phyloP scores from a whole-genome alignment of 139 green algal species.

The Ettlia oleoabundans region DNA sequence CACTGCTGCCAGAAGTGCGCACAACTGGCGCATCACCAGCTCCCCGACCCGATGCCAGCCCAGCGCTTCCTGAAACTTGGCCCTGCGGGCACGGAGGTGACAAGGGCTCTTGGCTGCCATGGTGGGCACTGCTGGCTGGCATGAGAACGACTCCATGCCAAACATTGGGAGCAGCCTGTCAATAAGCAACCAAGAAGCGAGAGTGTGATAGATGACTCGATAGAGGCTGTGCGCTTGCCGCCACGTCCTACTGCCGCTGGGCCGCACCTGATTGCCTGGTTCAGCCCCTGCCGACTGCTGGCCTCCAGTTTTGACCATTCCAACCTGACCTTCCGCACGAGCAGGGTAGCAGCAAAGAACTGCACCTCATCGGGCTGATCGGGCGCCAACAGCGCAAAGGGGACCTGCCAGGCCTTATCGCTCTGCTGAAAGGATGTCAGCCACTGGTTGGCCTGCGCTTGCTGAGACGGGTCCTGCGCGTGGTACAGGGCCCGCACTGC shows the following conservation, averaged over 20 bases:
- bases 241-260: background rate
- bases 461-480: slow-evolving; percentile 1
- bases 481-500: slow-evolving; percentile 57
- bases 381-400: slow-evolving; percentile 47
- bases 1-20: slow-evolving; percentile 27
- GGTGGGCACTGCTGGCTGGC: too few relatives aligned
- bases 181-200: background rate
- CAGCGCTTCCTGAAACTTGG: slow-evolving; percentile 36
- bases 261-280: slow-evolving; percentile 24
- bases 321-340: slow-evolving; percentile 60
- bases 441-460: slow-evolving; percentile 61
- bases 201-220: background rate
- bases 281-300: slow-evolving; percentile 36
- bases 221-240: background rate
- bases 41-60: background rate
- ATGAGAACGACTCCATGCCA: background rate
- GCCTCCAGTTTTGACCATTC: slow-evolving; percentile 58
- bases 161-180: background rate
- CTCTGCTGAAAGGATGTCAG: slow-evolving; percentile 51
- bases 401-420: slow-evolving; percentile 57
- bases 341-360: slow-evolving; percentile 69
- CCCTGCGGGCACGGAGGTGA: background rate
- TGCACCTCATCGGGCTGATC: slow-evolving; percentile 43
- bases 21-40: slow-evolving; percentile 42
- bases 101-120: too few relatives aligned